Evolutionary conservation across 306 rosid genomes (phyloP), one percentile per base, ranked within the genome.

Genomic region (Cicer pinnatifidum): DNA sequence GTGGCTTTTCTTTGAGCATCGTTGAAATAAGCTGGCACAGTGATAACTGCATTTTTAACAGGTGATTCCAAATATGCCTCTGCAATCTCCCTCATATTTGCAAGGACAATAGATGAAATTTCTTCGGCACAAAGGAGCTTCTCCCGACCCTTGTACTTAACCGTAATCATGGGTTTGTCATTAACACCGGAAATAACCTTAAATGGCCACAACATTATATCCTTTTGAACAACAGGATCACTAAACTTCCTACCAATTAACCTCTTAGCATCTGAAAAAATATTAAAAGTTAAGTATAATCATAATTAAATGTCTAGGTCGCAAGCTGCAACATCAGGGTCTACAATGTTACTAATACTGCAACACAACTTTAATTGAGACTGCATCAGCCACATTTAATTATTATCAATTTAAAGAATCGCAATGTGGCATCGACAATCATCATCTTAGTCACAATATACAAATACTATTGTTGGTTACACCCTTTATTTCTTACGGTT

Each of bases 131-230:
- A 19, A 9, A 88, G 52, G 12, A 75, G 84, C 44, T 71, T 88
- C 50, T 85, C 85, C 38, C 82, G 77, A 1, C 80, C 91, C 82
- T 74, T 85, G 77, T 84, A 70, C 45, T 28, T 53, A 5, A 88
- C 79, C 1, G 62, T 64, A 9, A 88, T 73, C 79, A 79, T 79
- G 3, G 92, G 92, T 12, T 88, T 79, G 68, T 85, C 89, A 1
- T 80, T 65, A 61, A 0, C 1, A 44, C 17, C 80, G 0, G 68
- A 12, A 67, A 44, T 5, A 1, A 76, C 80, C 13, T 76, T 82
- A 59, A 84, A 87, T 3, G 89, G 83, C 91, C 89, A 85, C 19
- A 56, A 77, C 72, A 51, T 39, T 1, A 78, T 51, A 48, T 85
- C 91, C 51, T 86, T 33, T 37, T 67, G n/a, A 50, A 80, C 50